Base-by-base conservation (phyloP, 2,329 filamentous ascomycete genomes). In the Ascocoryne sarcoides region DNA sequence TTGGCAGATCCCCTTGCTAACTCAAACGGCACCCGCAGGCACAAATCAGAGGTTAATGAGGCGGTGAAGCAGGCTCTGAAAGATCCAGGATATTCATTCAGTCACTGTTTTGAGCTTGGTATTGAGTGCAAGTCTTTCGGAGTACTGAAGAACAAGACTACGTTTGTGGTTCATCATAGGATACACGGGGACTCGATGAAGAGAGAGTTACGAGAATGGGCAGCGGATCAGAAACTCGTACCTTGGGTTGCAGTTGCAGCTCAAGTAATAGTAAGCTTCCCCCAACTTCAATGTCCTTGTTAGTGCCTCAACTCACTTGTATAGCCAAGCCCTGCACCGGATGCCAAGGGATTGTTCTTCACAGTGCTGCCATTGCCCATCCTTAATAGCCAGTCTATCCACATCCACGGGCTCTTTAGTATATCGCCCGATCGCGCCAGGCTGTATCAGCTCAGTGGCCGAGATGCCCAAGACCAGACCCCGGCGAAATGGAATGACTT, bases 181-280 rank as follows among this genome's bases (percentile, higher is more conserved):
- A 55, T 62, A 32, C 37, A 29, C 15, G 40, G 46, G 8, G 36
- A 39, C 15, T 19, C 39, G 5, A 54, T 54, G 42, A 37, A 49
- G 23, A 18, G 32, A 9, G 34, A 48, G 4, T 40, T 61, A 10
- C 42, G 44, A 26, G 31, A 41, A 9, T 62, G 60, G 60, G 51
- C 55, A 33, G 45, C 46, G 18, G 39, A 43, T 4, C 45, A 53
- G 3, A 57, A 59, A 40, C 35, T 56, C 0, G 52, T 59, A 20
- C 58, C 58, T 9, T 62, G 60, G 60, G 51, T 59, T 18, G 59
- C 58, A n/a, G 44, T 62, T 40, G 60, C 59, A 5, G 49, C 54
- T 4, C 56, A 48, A 12, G 21, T 61, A 31, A 39, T 44, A 15
- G 51, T 50, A 48, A 43, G 43, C 47, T 20, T 2, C 30, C 15